Evolutionary conservation across 1,284 basidiomycete genomes (phyloP), one percentile per base, ranked within the genome.

Genomic region (Ceratobasidium theobromae): DNA sequence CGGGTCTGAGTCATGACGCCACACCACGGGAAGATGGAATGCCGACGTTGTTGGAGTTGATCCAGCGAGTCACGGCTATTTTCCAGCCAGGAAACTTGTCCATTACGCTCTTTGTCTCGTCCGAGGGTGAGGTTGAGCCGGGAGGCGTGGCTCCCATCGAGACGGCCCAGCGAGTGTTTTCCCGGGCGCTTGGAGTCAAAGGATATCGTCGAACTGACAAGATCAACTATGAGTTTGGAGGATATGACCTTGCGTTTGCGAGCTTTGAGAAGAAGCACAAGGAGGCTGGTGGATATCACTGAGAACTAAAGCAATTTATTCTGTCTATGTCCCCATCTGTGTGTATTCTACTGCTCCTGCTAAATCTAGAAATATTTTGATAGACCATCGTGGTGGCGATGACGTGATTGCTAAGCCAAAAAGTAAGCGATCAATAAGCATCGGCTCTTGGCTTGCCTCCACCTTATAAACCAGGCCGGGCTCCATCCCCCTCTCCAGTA

Each of bases 181-280:
- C 23, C 30, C 68, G 65, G n/a, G 72, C 71, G 41, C 66, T 67
- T 41, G 69, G 5, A 67, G 64, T 23, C 70, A 64, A 45, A 65
- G 62, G 33, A 67, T 91, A 90, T 75, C 84, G 79, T 72, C 82
- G 95, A 71, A 96, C 91, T 65, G 96, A 98, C 79, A 91, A 97
- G 76, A 99, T 99, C 76, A 92, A 96, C 74, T 99, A 99, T 80
- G 95, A 97, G 77, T 95, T 98, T 75, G 92, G 92, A 58, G 93
- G 91, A 57, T 99, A 98, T 76, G 93, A 96, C 76, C 81, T 98
- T 69, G 91, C 95, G 38, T 98, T 95, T 76, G 90, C 91, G 35
- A 94, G 88, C 76, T 95, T 95, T 76, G 91, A 95, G 72, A 67
- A 66, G 64, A 67, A 64, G 30, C 48, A n/a, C n/a, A n/a, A n/a